phyloP scores from a whole-genome alignment of 352 stramenopile species.

The Pilasporangium apinafurcum region DNA sequence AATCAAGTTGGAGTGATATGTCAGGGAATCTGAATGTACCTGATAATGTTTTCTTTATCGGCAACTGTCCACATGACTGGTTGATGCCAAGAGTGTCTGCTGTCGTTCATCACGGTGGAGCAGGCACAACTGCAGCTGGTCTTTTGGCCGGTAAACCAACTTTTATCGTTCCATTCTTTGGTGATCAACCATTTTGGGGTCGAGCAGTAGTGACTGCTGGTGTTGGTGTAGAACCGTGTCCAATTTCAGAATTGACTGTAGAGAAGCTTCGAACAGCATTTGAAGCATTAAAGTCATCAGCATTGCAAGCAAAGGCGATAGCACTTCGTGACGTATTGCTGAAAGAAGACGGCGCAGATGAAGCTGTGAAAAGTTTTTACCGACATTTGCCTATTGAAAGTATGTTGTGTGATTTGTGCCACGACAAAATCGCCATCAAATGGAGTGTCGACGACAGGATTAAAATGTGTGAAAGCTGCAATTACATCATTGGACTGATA shows the following conservation, averaged over 20 bases:
- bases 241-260: conserved; percentile 73
- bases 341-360: conserved; percentile 79
- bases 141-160: conserved; percentile 89
- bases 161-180: conserved; percentile 94
- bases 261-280: conserved; percentile 82
- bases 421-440: conserved; percentile 35
- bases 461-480: conserved; percentile 40
- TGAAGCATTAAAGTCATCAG: conserved; percentile 35
- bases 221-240: conserved; percentile 83
- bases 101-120: conserved; percentile 78
- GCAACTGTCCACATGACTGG: conserved; percentile 87
- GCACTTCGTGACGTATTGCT: conserved; percentile 56
- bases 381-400: conserved; percentile 71
- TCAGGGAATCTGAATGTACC: conserved; percentile 32
- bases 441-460: conserved; percentile 54
- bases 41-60: conserved; percentile 58
- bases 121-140: conserved; percentile 89
- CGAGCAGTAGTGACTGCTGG: conserved; percentile 74
- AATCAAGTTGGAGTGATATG: conserved; percentile 88
- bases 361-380: conserved; percentile 86
- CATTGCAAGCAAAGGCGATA: conserved; percentile 43
- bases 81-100: conserved; percentile 84
- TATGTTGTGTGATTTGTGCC: conserved; percentile 81
- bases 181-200: conserved; percentile 93
- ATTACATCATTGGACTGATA: no score